These are phyloP conservation scores for Amylostereum areolatum DNA, from an alignment of 1,284 basidiomycete genomes.

Conservation along the genomic window DNA sequence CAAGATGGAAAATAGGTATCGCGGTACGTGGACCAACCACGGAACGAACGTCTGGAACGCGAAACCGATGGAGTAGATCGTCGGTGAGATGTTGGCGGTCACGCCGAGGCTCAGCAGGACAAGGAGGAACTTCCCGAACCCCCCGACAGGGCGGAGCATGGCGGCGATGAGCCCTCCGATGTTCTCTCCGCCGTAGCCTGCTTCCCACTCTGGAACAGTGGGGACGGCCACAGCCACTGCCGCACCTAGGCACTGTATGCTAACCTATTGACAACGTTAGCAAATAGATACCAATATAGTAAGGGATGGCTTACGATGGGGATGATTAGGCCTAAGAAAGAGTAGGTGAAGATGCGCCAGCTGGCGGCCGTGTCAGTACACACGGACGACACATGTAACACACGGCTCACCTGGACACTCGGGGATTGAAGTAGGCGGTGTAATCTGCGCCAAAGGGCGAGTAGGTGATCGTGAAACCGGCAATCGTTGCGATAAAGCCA, in stretches of 20 bases:
- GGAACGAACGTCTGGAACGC: slow-evolving; percentile 79
- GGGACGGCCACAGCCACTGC: slow-evolving; percentile 54
- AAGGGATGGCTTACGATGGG: slow-evolving; percentile 45
- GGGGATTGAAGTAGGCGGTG: slow-evolving; percentile 57
- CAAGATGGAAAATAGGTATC: slow-evolving; percentile 82
- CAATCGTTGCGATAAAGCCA: slow-evolving; percentile 63
- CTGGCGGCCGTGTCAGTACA: slow-evolving; percentile 25
- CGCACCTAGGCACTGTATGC: slow-evolving; percentile 75
- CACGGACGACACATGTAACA: slow-evolving; percentile 1
- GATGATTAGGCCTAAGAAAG: slow-evolving; percentile 70
- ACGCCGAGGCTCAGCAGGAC: slow-evolving; percentile 80
- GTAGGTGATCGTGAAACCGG: slow-evolving; percentile 71
- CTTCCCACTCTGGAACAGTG: slow-evolving; percentile 64
- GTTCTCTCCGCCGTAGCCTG: slow-evolving; percentile 54
- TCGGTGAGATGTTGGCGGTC: slow-evolving; percentile 79
- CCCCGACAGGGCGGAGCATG: slow-evolving; percentile 63
- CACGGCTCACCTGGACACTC: slow-evolving; percentile 45
- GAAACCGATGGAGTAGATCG: slow-evolving; percentile 81
- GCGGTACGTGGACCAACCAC: slow-evolving; percentile 59
- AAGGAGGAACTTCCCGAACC: slow-evolving; percentile 84
- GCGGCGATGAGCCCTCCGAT: slow-evolving; percentile 72
- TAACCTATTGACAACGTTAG: slow-evolving; percentile 28
- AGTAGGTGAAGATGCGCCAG: slow-evolving; percentile 65
- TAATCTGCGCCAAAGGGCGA: slow-evolving; percentile 67
- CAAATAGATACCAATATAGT: not conserved